Conservation (phyloP, 2,329 filamentous ascomycete genomes). For the Sphaerulina musiva region DNA sequence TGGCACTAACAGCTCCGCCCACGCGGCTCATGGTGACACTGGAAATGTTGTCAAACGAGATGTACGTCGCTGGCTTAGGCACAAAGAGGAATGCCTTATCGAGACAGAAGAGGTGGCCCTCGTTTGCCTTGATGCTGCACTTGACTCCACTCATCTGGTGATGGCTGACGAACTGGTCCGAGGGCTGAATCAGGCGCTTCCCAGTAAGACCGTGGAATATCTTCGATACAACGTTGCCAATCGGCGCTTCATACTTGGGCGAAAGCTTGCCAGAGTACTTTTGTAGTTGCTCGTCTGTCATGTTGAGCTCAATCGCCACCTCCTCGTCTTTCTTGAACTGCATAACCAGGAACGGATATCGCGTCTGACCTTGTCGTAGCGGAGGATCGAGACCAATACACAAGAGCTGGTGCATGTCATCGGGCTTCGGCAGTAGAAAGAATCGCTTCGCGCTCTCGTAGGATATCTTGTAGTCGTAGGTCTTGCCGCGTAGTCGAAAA, state of each 20-base stretch:
- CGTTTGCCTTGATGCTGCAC: conserved; percentile 99
- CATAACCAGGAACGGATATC: conserved; percentile 98
- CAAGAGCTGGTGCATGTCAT: conserved; percentile 91
- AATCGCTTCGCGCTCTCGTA: conserved; percentile 98
- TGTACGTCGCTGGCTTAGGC: conserved; percentile 94
- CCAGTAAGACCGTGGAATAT: conserved; percentile 91
- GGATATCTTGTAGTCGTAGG: conserved; percentile 99
- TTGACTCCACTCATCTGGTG: conserved; percentile 93
- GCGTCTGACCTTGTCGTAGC: conserved; percentile 90
- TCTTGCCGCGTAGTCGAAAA: conserved; percentile 95
- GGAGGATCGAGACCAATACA: conserved; percentile 92
- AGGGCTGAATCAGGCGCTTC: conserved; percentile 90
- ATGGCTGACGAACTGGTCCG: conserved; percentile 90
- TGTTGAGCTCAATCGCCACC: conserved; percentile 91
- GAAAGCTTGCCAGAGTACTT: conserved; percentile 88
- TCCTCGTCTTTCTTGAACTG: conserved; percentile 98
- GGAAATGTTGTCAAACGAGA: conserved; percentile 86
- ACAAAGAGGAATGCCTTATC: conserved; percentile 99
- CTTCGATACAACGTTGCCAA: conserved; percentile 88
- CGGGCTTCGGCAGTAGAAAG: conserved; percentile 96
- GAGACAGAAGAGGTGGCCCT: conserved; percentile 92
- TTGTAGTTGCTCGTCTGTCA: conserved; percentile 81
- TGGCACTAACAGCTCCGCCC: conserved; percentile 84
- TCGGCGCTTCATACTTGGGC: conserved; percentile 84
- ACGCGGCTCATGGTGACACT: conserved; percentile 94